Evolutionary conservation across 208 protist genomes (phyloP), one percentile per base, ranked within the genome.

Genomic region (Trypanosomatidae sp.): DNA sequence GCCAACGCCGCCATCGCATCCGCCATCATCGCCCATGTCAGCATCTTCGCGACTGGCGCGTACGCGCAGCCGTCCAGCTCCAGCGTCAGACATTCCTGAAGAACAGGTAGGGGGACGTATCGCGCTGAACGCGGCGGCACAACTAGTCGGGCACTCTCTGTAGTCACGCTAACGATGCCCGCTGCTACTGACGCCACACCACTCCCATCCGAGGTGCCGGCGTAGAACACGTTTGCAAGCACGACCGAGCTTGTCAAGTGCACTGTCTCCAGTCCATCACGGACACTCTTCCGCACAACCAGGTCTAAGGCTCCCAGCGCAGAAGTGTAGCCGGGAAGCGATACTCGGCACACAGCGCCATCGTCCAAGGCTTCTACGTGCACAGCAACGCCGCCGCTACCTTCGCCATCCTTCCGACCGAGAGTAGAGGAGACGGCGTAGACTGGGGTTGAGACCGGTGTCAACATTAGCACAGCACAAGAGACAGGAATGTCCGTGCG

Each of bases 1-100:
- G 50, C 76, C 56, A 74, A 30, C 49, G 65, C 39, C 36, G 76
- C 67, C 69, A 80, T 75, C 1, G 76, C 76, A n/a, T 80, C 76
- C 17, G 69, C 69, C 30, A 80, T 19, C 70, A 75, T 80, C 13
- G 76, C 69, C 76, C 76, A 80, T 28, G 69, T 80, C 55, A 80
- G 28, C 25, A 80, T 44, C n/a, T 62, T 44, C 36, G 69, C 76
- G 22, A 3, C 43, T 33, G 76, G 41, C 12, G 46, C 19, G 49
- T 68, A 75, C 19, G 55, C 56, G 39, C 69, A 58, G 19, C 76
- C 76, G 28, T 58, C 69, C 28, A 80, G 67, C 69, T 71, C 76
- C 0, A 80, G 3, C 22, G 53, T 36, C 28, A 80, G 49, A 1
- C 46, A 39, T 17, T 66, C 53, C 6, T 53, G 60, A 39, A 80